These are phyloP conservation scores for Trichoderma cornu-damae DNA, from an alignment of 2,329 filamentous ascomycete species.

Conservation along the genomic window DNA sequence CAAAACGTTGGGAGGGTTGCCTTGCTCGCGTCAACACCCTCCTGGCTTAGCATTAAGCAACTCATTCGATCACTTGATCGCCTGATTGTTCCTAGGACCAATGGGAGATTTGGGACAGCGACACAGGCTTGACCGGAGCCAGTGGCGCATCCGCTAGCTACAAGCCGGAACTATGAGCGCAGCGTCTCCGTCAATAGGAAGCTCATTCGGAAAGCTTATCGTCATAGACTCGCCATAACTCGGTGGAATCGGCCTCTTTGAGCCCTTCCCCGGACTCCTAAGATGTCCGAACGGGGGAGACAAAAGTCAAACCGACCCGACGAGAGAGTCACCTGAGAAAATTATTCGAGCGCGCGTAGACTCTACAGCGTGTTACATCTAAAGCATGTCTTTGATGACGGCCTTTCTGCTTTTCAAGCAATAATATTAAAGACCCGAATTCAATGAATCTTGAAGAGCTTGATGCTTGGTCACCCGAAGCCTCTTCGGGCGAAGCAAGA, in stretches of 20 bases:
- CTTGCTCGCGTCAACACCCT: too few relatives aligned
- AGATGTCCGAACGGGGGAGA: neutral
- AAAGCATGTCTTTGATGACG: neutral
- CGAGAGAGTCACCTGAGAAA: too few relatives aligned
- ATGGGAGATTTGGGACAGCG: neutral
- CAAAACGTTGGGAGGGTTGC: too few relatives aligned
- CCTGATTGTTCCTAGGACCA: neutral
- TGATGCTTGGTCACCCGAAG: neutral
- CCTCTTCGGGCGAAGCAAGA: constrained; percentile 1
- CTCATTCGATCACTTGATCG: neutral
- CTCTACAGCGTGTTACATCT: neutral
- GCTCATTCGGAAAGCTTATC: constrained; percentile 9
- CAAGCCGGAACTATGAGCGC: neutral
- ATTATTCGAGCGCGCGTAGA: neutral
- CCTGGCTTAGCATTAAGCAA: neutral
- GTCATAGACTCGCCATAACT: constrained; percentile 11
- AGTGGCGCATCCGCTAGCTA: neutral
- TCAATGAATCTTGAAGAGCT: neutral
- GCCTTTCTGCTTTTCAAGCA: neutral
- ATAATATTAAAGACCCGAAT: neutral
- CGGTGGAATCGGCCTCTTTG: constrained; percentile 9
- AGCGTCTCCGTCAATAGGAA: constrained; percentile 7
- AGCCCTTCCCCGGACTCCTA: neutral
- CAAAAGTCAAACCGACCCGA: neutral
- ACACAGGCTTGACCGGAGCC: neutral